Percentiles rank a stretch among this genome's conserved stretches.
Evolutionary conservation across 192 early-diverging fungal genomes (phyloP).

Genomic region (Nowakowskiella sp.): DNA sequence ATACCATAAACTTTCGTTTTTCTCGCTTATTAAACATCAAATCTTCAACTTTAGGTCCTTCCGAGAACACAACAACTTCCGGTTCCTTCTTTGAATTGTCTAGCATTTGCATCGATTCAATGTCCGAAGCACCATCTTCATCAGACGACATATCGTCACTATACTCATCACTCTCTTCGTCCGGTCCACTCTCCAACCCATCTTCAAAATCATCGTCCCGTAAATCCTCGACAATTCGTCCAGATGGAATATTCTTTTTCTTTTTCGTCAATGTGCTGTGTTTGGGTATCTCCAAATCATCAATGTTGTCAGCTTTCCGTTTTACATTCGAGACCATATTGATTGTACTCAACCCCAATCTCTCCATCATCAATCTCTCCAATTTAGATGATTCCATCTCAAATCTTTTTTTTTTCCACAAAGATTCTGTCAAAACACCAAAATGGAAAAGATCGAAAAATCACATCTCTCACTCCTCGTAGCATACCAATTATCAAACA

Average conservation of each 20-base stretch:
- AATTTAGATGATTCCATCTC: background rate
- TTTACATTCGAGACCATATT: too few relatives aligned
- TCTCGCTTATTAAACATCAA: background rate
- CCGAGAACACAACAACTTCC: background rate
- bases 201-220: background rate
- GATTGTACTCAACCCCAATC: too few relatives aligned
- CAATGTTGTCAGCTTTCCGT: too few relatives aligned
- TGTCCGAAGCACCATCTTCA: background rate
- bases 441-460: too few relatives aligned
- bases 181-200: background rate
- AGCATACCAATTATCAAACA: conserved; percentile 65
- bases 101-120: background rate
- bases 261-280: too few relatives aligned
- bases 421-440: too few relatives aligned
- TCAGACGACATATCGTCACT: background rate
- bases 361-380: too few relatives aligned
- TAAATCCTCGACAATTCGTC: background rate
- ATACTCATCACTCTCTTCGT: background rate
- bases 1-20: background rate
- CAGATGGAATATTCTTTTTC: too few relatives aligned
- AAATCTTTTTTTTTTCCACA: too few relatives aligned
- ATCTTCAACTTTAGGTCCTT: background rate
- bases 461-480: conserved; percentile 63
- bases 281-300: too few relatives aligned
- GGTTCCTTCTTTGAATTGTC: background rate